Base-by-base conservation (phyloP, 768 basidiomycete genomes). In the Boletus subcaerulescens region DNA sequence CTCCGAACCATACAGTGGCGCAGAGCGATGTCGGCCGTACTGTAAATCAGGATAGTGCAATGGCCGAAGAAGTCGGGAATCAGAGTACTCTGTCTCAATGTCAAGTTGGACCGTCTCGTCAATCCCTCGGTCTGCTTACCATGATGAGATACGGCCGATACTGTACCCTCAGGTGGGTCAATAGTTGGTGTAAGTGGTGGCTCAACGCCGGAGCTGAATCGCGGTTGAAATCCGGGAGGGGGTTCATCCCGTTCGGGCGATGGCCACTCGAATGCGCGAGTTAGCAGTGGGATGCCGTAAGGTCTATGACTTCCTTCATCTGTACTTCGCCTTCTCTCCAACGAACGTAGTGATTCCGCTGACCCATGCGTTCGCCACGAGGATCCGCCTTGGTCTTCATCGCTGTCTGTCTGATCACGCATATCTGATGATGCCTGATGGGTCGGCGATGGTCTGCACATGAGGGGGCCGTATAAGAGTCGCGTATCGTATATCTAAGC, bases 341-440 rank as follows among this genome's bases (percentile, higher is more conserved):
- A 17, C 17, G 47, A 12, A 50, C 18, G 50, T 20, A 31, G 40
- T 35, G 45, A 31, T n/a, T 58, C 67, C 29, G 50, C n/a, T 32
- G 58, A 32, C 38, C 41, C 55, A 22, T 60, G 60, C 33, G 38
- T 52, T 36, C 57, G 68, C 55, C 63, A 59, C 56, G 74, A 67
- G n/a, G 79, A 77, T 29, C 73, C 75, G 1, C 75, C 76, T 15
- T 74, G 69, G 8, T 79, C 78, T 36, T 77, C 71, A 55, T 80
- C 78, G 59, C 73, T 59, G 22, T 65, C 65, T 22, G 52, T 33
- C 76, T 74, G 78, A 53, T 59, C 64, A 36, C 48, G 59, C 57
- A 58, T 45, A 14, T 41, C 29, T 43, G 57, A 45, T 50, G 41
- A 26, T 63, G 65, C 24, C 45, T 45, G 54, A 45, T 55, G 36